These are phyloP conservation scores for Mortierella sp. DNA, from an alignment of 371 early-diverging fungal genomes.

Conservation along the genomic window DNA sequence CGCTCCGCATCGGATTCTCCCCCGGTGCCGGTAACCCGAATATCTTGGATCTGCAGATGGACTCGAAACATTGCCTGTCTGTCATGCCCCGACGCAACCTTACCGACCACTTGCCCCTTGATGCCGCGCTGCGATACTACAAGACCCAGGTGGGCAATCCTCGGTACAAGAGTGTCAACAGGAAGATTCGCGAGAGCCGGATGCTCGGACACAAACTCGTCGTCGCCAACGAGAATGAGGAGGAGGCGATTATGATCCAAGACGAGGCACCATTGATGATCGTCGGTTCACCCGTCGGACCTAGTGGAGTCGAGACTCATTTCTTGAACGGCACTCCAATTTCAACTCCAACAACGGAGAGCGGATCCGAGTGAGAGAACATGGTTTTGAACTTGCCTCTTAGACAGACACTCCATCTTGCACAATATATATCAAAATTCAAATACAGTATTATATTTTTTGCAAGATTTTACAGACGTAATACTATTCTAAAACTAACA, in stretches of 20 bases:
- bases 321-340: no score
- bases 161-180: conserved; percentile 50
- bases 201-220: conserved; percentile 49
- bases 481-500: conserved; percentile 11
- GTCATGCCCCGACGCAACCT: conserved; percentile 75
- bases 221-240: conserved; percentile 8
- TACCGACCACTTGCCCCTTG: conserved; percentile 64
- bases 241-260: conserved; percentile 15
- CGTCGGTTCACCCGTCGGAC: conserved; percentile 30
- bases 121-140: conserved; percentile 60
- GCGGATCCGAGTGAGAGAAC: no score
- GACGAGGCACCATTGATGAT: conserved; percentile 50
- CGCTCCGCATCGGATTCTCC: conserved; percentile 91
- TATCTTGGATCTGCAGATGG: conserved; percentile 90
- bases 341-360: not conserved
- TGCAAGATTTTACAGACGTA: no score
- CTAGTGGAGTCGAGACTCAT: conserved; percentile 10
- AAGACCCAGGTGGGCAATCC: conserved; percentile 53
- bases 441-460: no score
- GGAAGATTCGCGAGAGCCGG: conserved; percentile 44
- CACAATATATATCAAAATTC: no score
- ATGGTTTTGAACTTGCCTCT: no score
- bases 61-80: conserved; percentile 87
- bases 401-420: no score
- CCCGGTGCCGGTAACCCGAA: conserved; percentile 93